Base-by-base conservation (phyloP, 1,139 yeast species). In the Scheffersomyces titani region DNA sequence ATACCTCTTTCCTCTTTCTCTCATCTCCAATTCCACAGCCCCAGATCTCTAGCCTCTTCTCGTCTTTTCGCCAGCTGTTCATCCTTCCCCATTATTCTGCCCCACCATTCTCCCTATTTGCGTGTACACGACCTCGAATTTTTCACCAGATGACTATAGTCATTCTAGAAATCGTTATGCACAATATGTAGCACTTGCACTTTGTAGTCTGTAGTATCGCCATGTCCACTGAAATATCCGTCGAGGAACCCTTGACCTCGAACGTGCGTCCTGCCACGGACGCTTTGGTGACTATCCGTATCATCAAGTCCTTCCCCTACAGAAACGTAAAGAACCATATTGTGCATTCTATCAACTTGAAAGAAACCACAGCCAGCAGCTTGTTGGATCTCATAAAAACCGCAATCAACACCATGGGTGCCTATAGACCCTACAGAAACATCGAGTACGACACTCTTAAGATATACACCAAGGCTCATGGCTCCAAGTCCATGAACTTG, bases 401-500 rank as follows among this genome's bases (percentile, higher is more conserved):
- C 44, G 80, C 80, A 46, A 88, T 92, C 57, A 78, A 83, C 54
- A 82, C 88, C 5, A 82, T 87, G 7, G 92, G 96, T 1, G 86
- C 84, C 0, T 84, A 88, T 61, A 81, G 97, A 65, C 97, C 98
- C 0, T 93, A 87, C 71, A 82, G 98, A 65, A 89, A 82, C 60
- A 90, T 90, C n/a, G 78, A 77, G 1, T 88, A 87, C 65, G 91
- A 94, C 67, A 79, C 96, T 0, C 70, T 94, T 59, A 94, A 96
- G 73, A 82, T 94, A 19, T 94, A 94, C 73, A 90, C 97, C 46
- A 92, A 91, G 69, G 98, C 99, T 0, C 98, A 94, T 70, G 97
- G 97, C 6, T 84, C 97, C 47, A 94, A 94, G 74, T 91, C 98
- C 1, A 90, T 92, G 87, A 92, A 94, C 69, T 80, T 94, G 63